Conservation (phyloP, 495 filamentous ascomycete genomes). For the Xylaria palmicola region DNA sequence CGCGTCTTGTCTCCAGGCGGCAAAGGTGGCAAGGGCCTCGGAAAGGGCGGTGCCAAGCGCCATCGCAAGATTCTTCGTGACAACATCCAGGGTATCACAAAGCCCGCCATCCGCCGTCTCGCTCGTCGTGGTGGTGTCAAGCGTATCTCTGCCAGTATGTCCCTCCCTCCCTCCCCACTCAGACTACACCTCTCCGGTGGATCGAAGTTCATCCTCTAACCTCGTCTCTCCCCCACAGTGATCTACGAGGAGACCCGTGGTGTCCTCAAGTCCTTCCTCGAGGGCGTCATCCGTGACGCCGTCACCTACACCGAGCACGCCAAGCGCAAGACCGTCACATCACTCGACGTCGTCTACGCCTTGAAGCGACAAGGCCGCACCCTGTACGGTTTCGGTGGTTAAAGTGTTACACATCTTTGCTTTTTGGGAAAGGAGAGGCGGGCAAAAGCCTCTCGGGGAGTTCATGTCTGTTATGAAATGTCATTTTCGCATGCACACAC, state of each 20-base stretch:
- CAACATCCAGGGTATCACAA: constrained; percentile 99
- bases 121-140: constrained; percentile 99
- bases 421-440: constrained; percentile 18
- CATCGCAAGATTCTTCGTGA: constrained; percentile 99
- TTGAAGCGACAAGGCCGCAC: constrained; percentile 93
- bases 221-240: constrained; percentile 46
- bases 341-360: constrained; percentile 90
- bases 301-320: constrained; percentile 98
- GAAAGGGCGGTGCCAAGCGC: constrained; percentile 84
- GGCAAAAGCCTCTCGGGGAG: no score
- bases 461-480: constrained; percentile 36
- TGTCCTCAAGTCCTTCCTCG: constrained; percentile 99
- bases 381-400: constrained; percentile 97
- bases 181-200: not conserved
- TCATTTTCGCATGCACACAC: constrained; percentile 27
- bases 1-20: constrained; percentile 59
- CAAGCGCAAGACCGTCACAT: constrained; percentile 97
- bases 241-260: constrained; percentile 99
- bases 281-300: constrained; percentile 98
- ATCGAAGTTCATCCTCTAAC: constrained; percentile 31
- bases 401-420: constrained; percentile 34
- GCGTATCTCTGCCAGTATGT: constrained; percentile 97
- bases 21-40: constrained; percentile 96
- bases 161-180: not conserved
- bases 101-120: constrained; percentile 99